Base-by-base conservation (phyloP, 768 basidiomycete species). In the Nevesoporus exiguus region DNA sequence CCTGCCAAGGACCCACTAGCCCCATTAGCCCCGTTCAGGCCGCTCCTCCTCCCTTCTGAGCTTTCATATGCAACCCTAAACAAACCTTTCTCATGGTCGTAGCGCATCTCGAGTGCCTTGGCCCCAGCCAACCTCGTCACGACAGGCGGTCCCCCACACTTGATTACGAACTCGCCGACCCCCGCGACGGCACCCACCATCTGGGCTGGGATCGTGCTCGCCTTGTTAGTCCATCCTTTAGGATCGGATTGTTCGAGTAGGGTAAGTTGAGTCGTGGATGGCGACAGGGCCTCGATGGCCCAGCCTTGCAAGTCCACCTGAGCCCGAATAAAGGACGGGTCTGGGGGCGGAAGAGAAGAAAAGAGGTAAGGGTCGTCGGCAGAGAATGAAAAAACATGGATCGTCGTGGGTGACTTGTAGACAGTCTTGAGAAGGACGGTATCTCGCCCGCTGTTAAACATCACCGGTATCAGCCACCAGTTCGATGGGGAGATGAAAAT, bases 281-380 rank as follows among this genome's bases (percentile, higher is more conserved):
- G 97, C 1, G 95, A 98, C 9, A 99, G 76, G 0, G 90, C 82
- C 71, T 98, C 96, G 61, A 99, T 93, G 1, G 96, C 91, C 91
- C 95, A 98, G 44, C 96, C 97, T 73, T 93, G 94, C n/a, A 99
- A 76, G 67, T 97, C 94, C n/a, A 96, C 86, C 69, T 98, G 95
- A 0, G 91, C 92, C 7, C 95, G 88, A 57, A 97, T 96, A 47
- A 88, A 80, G 60, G 81, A 88, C 0, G 88, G 84, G 46, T 90
- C 91, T 1, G 72, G 75, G 11, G 76, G 76, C 43, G 80, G 91
- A 58, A 82, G 80, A 56, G 77, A 80, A 0, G 92, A 87, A 71
- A 98, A 97, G 14, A 97, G 78, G 51, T 89, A 83, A 48, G 82
- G 82, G 60, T 98, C 93, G 59, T 98, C 93, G 0, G 86, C 90